Evolutionary conservation across 2,329 filamentous ascomycete genomes (phyloP), one percentile per base, ranked within the genome.

Genomic region (Thelonectria blattea): DNA sequence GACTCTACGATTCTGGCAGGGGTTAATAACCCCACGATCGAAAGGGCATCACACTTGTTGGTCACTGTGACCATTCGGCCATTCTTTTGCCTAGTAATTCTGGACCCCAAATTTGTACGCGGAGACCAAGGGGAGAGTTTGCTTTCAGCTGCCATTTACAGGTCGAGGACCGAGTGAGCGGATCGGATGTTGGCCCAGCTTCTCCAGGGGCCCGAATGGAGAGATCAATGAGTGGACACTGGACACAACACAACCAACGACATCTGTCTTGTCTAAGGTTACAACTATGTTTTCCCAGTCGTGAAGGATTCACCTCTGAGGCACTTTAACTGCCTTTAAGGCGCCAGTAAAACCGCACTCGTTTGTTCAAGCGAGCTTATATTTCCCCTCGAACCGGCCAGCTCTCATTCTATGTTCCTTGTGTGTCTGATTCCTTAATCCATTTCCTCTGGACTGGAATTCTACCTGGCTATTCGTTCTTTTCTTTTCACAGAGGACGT

Each of bases 1-100:
- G 46, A 56, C 39, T 27, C 52, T 11, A n/a, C 34, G 45, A 49
- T 22, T 22, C 45, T 45, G 43, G 52, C 52, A 45, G 32, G 52
- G 52, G 34, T 22, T 41, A 30, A 56, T 49, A 27, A 47, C 15
- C 45, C 46, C 53, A 56, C 30, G 46, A 56, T 56, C 53, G 34
- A 43, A 12, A 56, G 43, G 53, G 52, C 45, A 17, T 32, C 15
- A 15, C 45, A 27, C 45, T 27, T 17, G n/a, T 48, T 30, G 24
- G 24, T 32, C 22, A 12, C 45, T 15, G 20, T 22, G 45, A 30
- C 5, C 45, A 48, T 48, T 45, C 30, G 52, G 30, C 39, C 45
- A 46, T 34, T 54, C 32, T 39, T 48, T 55, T 55, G 52, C 51
- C 41, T 11, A 6, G 30, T 53, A 45, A 14, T 45, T 18, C 24